Evolutionary conservation across 23 red algal genomes (phyloP), one percentile per base, ranked within the genome.

Genomic region (Gracilaria vermiculophylla): DNA sequence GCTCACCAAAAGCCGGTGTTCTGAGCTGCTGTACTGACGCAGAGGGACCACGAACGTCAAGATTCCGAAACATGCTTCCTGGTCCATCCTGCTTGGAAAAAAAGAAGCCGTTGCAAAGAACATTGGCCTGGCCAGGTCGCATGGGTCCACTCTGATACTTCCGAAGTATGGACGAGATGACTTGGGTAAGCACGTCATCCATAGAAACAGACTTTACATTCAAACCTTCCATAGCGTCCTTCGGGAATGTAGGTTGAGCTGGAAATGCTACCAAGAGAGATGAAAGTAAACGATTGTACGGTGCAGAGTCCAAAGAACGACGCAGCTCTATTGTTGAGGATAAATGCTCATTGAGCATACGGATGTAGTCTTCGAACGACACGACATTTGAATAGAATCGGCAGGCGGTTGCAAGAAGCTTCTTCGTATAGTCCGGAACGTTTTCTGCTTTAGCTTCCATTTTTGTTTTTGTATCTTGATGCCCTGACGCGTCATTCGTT

Each of bases 31-130:
- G 74, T 27, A 81, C 39, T 1, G 73, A 60, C 5, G 75, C 39
- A 19, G 87, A 91, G 14, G 87, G 69, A 27, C 70, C 54, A 19
- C 75, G 87, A 24, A 70, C 55, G 23, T 91, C 87, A 37, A 91
- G 60, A 50, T 91, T 62, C 2, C 76, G 87, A 58, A 91, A 81
- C 48, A 91, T 45, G 76, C 75, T 81, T 1, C 75, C 75, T 23
- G 13, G n/a, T 7, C 87, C 87, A 72, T 81, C 43, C 34, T 80
- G 53, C 36, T 57, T 44, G 23, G 74, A 56, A n/a, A 81, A 28
- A 35, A 60, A 70, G 64, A 91, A 91, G 9, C 87, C 87, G 11
- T 33, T 75, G 64, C 75, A 80, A 28, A 91, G 69, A n/a, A 81
- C 60, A 31, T 91, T 91, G 35, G 27, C 29, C 10, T 65, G 70